Base-by-base conservation (phyloP, 495 filamentous ascomycete genomes). In the Penicillium angulare region DNA sequence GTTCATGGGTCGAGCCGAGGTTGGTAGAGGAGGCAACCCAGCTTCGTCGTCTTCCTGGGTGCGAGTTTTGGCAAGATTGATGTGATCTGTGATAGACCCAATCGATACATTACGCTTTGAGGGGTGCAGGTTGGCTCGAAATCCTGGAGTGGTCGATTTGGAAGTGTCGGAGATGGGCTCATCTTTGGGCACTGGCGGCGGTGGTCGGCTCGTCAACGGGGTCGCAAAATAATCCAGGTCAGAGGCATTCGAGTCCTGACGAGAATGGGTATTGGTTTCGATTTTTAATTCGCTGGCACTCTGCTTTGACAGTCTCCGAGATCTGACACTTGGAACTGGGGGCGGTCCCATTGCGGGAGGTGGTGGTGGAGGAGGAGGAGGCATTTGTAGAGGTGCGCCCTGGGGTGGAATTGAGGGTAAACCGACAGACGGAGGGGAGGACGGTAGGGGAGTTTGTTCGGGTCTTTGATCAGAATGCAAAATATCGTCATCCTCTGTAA, bases 211-310 rank as follows among this genome's bases (percentile, higher is more conserved):
- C 3, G 50, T 53, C 3, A 46, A 41, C 15, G 50, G 55, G 13
- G 56, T 58, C 24, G 68, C 20, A 9, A 71, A 64, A 13, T 74
- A 62, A 31, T 80, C 77, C 22, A 72, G 60, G 16, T 69, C 73
- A 7, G 75, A 59, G 7, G 68, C 61, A 26, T 68, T 63, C 13
- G 73, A 73, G 9, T 69, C 64, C 7, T 71, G 57, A 17, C 71
- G 70, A 23, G 69, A 66, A 36, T 76, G 70, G 26, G 77, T 71
- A 2, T 77, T 77, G 2, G 91, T 95, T 65, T 97, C 90, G 31
- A 98, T 97, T 70, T 89, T 97, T 52, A 98, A 75, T 61, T 90
- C 88, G 59, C 86, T 89, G 16, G 79, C 70, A 49, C 85, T 83
- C 55, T 88, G 82, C 3, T 87, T 87, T 7, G 93, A 97, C 29